A percentile compares a stretch with the other conserved stretches of the same genome.
These are phyloP conservation scores for Aristolochia contorta DNA, from an alignment of 164 flowering plant species.

Conservation along the genomic window DNA sequence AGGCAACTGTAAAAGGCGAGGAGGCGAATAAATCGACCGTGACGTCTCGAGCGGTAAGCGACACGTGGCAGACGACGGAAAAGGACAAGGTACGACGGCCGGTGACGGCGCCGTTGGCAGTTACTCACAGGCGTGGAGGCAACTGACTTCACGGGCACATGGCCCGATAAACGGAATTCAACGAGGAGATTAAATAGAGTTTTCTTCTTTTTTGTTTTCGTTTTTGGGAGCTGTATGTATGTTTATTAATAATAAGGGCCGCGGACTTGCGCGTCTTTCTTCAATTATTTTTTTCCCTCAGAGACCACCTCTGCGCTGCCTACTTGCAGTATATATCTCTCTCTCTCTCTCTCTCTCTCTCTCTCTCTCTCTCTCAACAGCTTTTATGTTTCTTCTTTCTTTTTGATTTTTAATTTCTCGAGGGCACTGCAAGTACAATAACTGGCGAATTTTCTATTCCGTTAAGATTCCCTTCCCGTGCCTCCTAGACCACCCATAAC, in stretches of 20 bases:
- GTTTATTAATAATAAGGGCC: not conserved
- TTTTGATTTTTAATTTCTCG: not conserved
- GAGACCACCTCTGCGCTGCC: no score
- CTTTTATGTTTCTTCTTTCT: not conserved
- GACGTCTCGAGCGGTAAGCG: no score
- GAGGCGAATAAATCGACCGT: no score
- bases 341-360: no score
- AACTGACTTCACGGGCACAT: conserved; percentile 14
- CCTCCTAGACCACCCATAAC: no score
- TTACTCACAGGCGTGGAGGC: conserved; percentile 2
- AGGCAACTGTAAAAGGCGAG: no score
- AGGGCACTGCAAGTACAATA: not conserved
- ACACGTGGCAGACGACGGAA: no score
- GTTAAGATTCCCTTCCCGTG: no score
- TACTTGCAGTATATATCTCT: no score
- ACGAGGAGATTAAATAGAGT: conserved; percentile 5
- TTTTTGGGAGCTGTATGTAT: not conserved
- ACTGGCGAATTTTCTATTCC: not conserved
- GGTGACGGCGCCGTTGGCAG: conserved; percentile 1
- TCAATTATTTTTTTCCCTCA: conserved; percentile 1
- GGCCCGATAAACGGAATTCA: conserved; percentile 10
- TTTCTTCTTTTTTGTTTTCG: no score
- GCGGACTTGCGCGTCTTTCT: not conserved
- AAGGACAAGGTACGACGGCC: no score
- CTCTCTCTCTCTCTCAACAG: no score